phyloP scores from a whole-genome alignment of 371 early-diverging fungal genomes.

The Blastocladiella emersonii region DNA sequence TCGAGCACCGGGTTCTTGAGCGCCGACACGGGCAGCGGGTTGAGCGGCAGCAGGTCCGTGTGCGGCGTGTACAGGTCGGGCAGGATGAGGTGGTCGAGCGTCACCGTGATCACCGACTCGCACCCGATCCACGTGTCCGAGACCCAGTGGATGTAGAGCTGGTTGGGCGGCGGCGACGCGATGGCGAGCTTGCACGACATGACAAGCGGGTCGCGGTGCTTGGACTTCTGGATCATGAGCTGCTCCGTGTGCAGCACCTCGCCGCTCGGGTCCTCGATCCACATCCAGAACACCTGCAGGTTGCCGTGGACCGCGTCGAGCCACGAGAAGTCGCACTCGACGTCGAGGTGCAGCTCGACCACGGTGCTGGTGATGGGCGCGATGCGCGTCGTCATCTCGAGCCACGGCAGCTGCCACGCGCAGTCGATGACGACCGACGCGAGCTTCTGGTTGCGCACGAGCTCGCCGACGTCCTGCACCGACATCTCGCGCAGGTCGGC shows the following conservation, averaged over 20 bases:
- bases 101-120: constrained; percentile 68
- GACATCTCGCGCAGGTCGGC: constrained; percentile 69
- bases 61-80: constrained; percentile 68
- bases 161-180: constrained; percentile 70
- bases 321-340: constrained; percentile 83
- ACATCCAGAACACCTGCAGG: constrained; percentile 86
- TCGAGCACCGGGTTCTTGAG: constrained; percentile 65
- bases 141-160: constrained; percentile 73
- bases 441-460: constrained; percentile 66
- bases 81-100: constrained; percentile 74
- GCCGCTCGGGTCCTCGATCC: constrained; percentile 70
- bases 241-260: constrained; percentile 54
- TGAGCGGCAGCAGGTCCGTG: constrained; percentile 76
- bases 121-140: constrained; percentile 91
- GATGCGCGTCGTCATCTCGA: constrained; percentile 60
- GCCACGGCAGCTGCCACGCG: constrained; percentile 71
- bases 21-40: constrained; percentile 74
- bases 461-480: constrained; percentile 64
- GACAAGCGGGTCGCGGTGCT: constrained; percentile 20
- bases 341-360: constrained; percentile 56
- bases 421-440: constrained; percentile 53
- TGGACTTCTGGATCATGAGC: constrained; percentile 26
- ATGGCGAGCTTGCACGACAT: constrained; percentile 73
- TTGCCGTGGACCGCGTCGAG: constrained; percentile 74
- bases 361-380: constrained; percentile 87